These are phyloP conservation scores for Hippophae tibetana DNA, from an alignment of 306 rosid genomes.

Conservation along the genomic window DNA sequence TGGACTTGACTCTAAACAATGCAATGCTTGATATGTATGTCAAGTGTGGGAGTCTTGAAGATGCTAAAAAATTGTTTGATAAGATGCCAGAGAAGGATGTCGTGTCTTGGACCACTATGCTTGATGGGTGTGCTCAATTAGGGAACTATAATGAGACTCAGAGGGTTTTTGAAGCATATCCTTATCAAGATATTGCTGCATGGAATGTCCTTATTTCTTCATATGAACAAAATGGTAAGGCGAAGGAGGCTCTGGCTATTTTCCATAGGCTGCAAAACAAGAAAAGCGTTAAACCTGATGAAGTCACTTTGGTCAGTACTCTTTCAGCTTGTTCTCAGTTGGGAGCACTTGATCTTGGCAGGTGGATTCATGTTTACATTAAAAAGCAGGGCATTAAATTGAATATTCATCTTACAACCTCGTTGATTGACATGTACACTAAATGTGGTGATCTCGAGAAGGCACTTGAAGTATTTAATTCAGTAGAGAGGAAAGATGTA, in stretches of 20 bases:
- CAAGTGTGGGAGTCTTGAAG: constrained; percentile 44
- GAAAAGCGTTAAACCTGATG: constrained; percentile 41
- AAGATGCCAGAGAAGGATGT: constrained; percentile 53
- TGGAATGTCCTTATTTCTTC: constrained; percentile 58
- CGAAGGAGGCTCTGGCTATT: constrained; percentile 52
- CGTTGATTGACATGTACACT: constrained; percentile 60
- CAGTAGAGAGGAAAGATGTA: constrained; percentile 42
- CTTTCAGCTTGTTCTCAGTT: constrained; percentile 56
- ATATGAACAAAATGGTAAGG: constrained; percentile 48
- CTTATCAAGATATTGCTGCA: constrained; percentile 42
- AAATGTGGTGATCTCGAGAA: constrained; percentile 56
- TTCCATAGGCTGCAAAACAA: constrained; percentile 41
- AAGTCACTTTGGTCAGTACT: constrained; percentile 45
- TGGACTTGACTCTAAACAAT: constrained; percentile 45
- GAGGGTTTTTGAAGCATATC: constrained; percentile 34
- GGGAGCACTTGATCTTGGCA: constrained; percentile 56
- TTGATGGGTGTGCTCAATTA: constrained; percentile 49
- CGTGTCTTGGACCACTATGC: constrained; percentile 61
- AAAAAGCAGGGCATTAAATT: constrained; percentile 38
- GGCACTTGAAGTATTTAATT: constrained; percentile 40
- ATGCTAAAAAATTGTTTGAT: constrained; percentile 40
- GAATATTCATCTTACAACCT: constrained; percentile 40
- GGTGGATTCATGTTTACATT: constrained; percentile 42
- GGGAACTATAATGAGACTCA: constrained; percentile 41
- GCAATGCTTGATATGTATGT: constrained; percentile 60